These are phyloP conservation scores for Breynia disticha DNA, from an alignment of 441 rosid genomes.

Conservation along the genomic window DNA sequence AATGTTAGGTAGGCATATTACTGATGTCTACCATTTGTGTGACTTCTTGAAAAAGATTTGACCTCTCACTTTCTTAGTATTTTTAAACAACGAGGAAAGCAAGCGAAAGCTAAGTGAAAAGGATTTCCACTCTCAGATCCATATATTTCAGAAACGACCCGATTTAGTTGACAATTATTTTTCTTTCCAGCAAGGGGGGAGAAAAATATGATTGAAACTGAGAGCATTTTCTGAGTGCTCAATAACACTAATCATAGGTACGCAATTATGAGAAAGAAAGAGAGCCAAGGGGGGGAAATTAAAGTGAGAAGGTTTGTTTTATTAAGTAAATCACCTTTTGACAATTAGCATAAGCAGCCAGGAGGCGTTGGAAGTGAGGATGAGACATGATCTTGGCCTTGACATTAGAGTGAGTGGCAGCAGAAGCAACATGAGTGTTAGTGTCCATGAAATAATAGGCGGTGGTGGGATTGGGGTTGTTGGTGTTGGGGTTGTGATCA, in stretches of 20 bases:
- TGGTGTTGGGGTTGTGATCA: slow-evolving; percentile 9
- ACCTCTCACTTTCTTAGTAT: slow-evolving; percentile 21
- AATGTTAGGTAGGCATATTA: neutral
- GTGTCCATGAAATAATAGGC: neutral
- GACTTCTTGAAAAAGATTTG: slow-evolving; percentile 10
- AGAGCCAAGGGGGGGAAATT: too few relatives aligned
- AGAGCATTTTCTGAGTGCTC: too few relatives aligned
- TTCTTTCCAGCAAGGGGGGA: too few relatives aligned
- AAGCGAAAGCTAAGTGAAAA: neutral
- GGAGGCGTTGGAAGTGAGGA: slow-evolving; percentile 76
- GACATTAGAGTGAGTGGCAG: slow-evolving; percentile 18
- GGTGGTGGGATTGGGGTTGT: neutral
- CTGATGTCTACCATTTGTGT: slow-evolving; percentile 18
- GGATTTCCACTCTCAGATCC: slow-evolving; percentile 8
- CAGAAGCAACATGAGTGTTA: neutral
- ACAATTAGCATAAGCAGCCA: slow-evolving; percentile 66
- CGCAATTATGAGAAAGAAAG: too few relatives aligned
- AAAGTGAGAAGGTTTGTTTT: too few relatives aligned
- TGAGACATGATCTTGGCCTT: slow-evolving; percentile 85
- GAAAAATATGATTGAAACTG: too few relatives aligned
- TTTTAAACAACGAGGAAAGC: neutral
- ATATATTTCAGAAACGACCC: neutral
- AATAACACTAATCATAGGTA: too few relatives aligned
- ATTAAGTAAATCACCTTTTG: slow-evolving; percentile 43
- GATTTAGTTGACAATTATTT: too few relatives aligned